Evolutionary conservation across 2,329 filamentous ascomycete species (phyloP), one percentile per base, ranked within the genome.

Genomic region (Neofusicoccum parvum): DNA sequence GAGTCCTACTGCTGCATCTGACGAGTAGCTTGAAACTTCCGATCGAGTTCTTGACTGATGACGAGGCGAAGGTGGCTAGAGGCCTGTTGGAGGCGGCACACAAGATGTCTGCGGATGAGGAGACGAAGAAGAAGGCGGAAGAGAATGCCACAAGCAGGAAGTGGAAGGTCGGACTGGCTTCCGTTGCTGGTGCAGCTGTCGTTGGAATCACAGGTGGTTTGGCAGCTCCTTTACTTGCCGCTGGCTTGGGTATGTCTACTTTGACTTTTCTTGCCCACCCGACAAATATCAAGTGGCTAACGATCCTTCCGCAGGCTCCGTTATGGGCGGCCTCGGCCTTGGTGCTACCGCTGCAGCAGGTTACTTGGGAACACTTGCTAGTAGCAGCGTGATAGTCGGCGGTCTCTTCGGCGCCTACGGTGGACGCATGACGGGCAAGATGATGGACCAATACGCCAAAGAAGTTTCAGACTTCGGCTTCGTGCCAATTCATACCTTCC

Each of bases 391-490:
- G 15, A 82, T 93, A 49, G 90, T 97, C 34, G 94, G 94, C 14
- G 88, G 90, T 46, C 81, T 98, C 49, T 97, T 98, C 73, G 95
- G 95, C 6, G 92, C 95, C n/a, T 97, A 96, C 74, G 91, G 92
- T 50, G 88, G 90, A 1, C 87, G 89, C 37, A 94, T 96, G 84
- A 91, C 91, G 0, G 88, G 89, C 62, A 90, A 93, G 75, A 92
- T 94, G 83, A 91, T 97, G 84, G 92, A 97, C 69, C 84, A 89
- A 14, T 96, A 96, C 75, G 87, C 90, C 11, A 88, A 88, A 70
- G 92, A 97, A 69, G 89, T 98, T n/a, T 88, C 92, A 72, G 94
- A 98, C 73, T 96, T 97, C 76, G 92, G 88, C 0, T 92, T 98
- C 72, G 79, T 97, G 12, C 65, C 65, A 5, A 20, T 66, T 14